phyloP scores from a whole-genome alignment of 78 protist genomes.

The Polysphondylium violaceum region DNA sequence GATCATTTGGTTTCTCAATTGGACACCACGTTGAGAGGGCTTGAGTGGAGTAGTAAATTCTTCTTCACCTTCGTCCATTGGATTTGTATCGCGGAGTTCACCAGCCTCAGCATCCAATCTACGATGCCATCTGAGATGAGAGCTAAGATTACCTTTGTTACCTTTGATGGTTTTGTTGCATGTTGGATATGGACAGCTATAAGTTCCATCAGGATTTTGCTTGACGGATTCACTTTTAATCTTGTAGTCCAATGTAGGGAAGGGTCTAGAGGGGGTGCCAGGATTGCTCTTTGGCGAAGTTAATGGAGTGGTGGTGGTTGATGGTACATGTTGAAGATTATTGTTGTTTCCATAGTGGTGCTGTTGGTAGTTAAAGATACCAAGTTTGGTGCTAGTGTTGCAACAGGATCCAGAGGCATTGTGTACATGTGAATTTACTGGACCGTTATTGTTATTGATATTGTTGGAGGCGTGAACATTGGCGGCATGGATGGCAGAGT shows the following conservation, averaged over 20 bases:
- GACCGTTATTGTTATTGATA: not conserved
- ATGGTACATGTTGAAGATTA: slow-evolving; percentile 23
- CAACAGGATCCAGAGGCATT: too few relatives aligned
- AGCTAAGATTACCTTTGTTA: slow-evolving; percentile 64
- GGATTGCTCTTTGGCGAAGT: slow-evolving; percentile 49
- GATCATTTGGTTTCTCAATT: slow-evolving; percentile 78
- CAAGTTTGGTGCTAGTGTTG: not conserved
- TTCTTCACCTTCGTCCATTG: slow-evolving; percentile 67
- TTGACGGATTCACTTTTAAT: slow-evolving; percentile 49
- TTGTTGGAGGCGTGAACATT: not conserved
- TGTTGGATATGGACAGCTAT: slow-evolving; percentile 65
- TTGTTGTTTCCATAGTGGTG: not conserved
- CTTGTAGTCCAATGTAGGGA: slow-evolving; percentile 70
- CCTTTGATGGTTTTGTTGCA: slow-evolving; percentile 74
- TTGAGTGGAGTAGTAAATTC: slow-evolving; percentile 70
- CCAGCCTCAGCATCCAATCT: slow-evolving; percentile 76
- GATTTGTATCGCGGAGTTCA: slow-evolving; percentile 20
- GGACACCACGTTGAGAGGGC: slow-evolving; percentile 77
- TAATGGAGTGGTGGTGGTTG: slow-evolving; percentile 15
- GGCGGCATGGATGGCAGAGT: not conserved
- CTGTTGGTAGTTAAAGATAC: slow-evolving; percentile 12
- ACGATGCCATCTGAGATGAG: slow-evolving; percentile 72
- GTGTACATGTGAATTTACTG: not conserved
- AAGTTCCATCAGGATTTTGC: slow-evolving; percentile 73
- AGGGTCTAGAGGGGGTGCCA: slow-evolving; percentile 73